Base-by-base conservation (phyloP, 805 yeast species). In the Naumovozyma dairenensis region DNA sequence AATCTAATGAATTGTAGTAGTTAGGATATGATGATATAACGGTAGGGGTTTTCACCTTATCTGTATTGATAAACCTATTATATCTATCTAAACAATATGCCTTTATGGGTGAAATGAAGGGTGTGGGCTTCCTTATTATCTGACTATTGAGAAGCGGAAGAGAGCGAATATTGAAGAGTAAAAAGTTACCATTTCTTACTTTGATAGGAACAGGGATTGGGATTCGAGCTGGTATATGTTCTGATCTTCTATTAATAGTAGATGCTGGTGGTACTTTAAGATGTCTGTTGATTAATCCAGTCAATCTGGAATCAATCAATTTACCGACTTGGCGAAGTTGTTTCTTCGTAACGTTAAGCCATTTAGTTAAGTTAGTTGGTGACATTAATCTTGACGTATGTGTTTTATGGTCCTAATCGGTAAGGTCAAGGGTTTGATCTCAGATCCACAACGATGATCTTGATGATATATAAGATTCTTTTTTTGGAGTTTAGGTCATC, bases 321-420 rank as follows among this genome's bases (percentile, higher is more conserved):
- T 39, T 39, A 8, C 49, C 43, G 6, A 47, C 34, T 34, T 43
- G 47, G 25, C 42, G 43, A 27, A 43, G 36, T 37, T 47, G 49
- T 21, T 34, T 41, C 31, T 34, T 36, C 14, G 46, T 37, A 21
- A 45, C 40, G 28, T 40, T 42, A 22, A 44, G 31, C 51, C 51
- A 47, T 39, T 45, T 49, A 35, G 35, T 42, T 48, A 47, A 47
- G 18, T 32, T 32, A 24, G 34, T 39, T 13, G 46, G 38, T 16
- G 46, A 28, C 50, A 46, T 46, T 29, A n/a, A 19, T 20, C 16
- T 16, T 22, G 17, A 22, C 6, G 8, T 8, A 21, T 21, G 12
- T 8, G n/a, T n/a, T n/a, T n/a, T n/a, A n/a, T n/a, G n/a, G n/a
- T n/a, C n/a, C n/a, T n/a, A n/a, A n/a, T n/a, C n/a, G n/a, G n/a